phyloP scores from a whole-genome alignment of 345 rosid genomes.

The Murraya koenigii region DNA sequence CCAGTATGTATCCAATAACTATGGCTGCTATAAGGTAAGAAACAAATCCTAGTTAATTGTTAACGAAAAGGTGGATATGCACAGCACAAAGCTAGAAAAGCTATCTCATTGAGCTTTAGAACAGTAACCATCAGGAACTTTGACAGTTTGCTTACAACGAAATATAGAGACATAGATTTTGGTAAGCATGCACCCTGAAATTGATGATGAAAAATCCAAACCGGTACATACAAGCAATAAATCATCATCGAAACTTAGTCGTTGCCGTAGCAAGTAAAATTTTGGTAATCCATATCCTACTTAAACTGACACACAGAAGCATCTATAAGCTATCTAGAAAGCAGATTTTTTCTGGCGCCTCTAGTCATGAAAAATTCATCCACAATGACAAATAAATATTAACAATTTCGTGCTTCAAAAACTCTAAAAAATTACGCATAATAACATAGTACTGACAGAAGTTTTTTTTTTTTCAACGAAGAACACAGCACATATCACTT shows the following conservation, averaged over 20 bases:
- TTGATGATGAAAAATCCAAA: not conserved
- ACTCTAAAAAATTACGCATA: too few species aligned
- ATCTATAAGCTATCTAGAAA: not conserved
- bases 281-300: not conserved
- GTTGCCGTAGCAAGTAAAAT: not conserved
- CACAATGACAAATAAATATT: not conserved
- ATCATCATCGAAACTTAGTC: not conserved
- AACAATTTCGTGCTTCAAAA: too few species aligned
- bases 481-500: too few species aligned
- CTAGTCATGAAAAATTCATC: not conserved
- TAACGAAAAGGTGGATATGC: not conserved
- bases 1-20: too few species aligned
- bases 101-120: too few species aligned
- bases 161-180: not conserved
- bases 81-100: not conserved
- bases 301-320: not conserved
- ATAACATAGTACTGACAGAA: too few species aligned
- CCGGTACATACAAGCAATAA: not conserved
- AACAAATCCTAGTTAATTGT: not conserved
- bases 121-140: too few species aligned
- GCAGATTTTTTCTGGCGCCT: not conserved
- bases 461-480: too few species aligned
- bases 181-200: not conserved
- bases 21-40: too few species aligned
- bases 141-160: too few species aligned